Conservation (phyloP, 2,329 filamentous ascomycete genomes). For the Ophiognomonia clavigignenti-juglandacearum region DNA sequence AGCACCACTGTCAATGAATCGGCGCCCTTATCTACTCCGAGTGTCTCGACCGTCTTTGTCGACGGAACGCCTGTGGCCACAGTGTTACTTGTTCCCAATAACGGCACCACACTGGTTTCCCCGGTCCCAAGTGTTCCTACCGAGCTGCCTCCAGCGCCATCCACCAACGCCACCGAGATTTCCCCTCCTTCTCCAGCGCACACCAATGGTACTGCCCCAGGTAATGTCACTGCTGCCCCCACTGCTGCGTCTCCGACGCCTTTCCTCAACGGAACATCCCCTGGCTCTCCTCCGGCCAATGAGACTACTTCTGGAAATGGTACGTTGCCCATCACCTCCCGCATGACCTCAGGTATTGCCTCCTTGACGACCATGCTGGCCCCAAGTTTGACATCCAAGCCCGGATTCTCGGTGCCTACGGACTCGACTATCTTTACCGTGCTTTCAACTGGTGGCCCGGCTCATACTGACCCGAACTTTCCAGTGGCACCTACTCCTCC, state of each 20-base stretch:
- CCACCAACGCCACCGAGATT: not conserved
- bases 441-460: not conserved
- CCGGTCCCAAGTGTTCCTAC: constrained; percentile 1
- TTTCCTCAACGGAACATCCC: constrained; percentile 3
- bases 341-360: not conserved
- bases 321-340: constrained; percentile 5
- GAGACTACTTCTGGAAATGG: constrained; percentile 6
- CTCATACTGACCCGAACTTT: constrained; percentile 2
- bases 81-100: constrained; percentile 8
- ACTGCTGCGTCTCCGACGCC: constrained; percentile 4
- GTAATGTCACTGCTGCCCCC: constrained; percentile 5
- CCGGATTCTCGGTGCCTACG: constrained; percentile 3
- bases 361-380: not conserved
- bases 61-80: constrained; percentile 13
- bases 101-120: constrained; percentile 9
- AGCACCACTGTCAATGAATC: not conserved
- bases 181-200: constrained; percentile 5
- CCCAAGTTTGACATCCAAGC: not conserved
- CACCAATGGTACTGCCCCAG: constrained; percentile 6
- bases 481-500: constrained; percentile 6
- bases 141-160: not conserved
- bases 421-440: constrained; percentile 9
- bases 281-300: constrained; percentile 7
- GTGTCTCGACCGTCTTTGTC: constrained; percentile 9
- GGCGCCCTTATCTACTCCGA: constrained; percentile 7